phyloP scores from a whole-genome alignment of 2,329 filamentous ascomycete genomes.

The Blumeria hordei region DNA sequence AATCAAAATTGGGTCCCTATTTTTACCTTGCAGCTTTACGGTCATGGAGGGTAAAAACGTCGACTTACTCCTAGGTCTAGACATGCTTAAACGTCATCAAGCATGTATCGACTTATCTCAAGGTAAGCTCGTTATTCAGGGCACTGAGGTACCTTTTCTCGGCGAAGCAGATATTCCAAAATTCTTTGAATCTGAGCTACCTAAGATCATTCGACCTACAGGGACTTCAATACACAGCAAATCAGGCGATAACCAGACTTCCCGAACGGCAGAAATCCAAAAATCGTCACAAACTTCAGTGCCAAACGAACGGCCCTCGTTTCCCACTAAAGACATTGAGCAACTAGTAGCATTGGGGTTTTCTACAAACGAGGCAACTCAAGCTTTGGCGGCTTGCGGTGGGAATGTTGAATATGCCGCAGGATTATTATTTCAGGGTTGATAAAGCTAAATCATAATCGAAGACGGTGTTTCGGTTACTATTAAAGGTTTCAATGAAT shows the following conservation, averaged over 20 bases:
- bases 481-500: no score
- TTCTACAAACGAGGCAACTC: conserved; percentile 48
- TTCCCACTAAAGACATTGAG: conserved; percentile 40
- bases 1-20: conserved; percentile 74
- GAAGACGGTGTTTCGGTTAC: no score
- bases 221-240: conserved; percentile 73
- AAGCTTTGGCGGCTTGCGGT: conserved; percentile 57
- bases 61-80: conserved; percentile 73
- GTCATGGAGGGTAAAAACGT: conserved; percentile 99
- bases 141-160: conserved; percentile 69
- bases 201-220: conserved; percentile 60
- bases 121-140: conserved; percentile 70
- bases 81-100: conserved; percentile 94
- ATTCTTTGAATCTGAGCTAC: conserved; percentile 53
- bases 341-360: conserved; percentile 60
- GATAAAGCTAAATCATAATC: no score
- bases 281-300: conserved; percentile 3
- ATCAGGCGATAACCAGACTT: conserved; percentile 35
- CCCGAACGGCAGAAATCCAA: conserved; percentile 9
- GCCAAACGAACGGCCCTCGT: conserved; percentile 7
- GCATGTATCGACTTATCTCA: conserved; percentile 71
- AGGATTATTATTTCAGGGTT: conserved; percentile 42
- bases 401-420: conserved; percentile 82
- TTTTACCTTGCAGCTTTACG: conserved; percentile 84
- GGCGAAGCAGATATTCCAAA: conserved; percentile 90